Base-by-base conservation (phyloP, 345 rosid species). In the Moringa oleifera region DNA sequence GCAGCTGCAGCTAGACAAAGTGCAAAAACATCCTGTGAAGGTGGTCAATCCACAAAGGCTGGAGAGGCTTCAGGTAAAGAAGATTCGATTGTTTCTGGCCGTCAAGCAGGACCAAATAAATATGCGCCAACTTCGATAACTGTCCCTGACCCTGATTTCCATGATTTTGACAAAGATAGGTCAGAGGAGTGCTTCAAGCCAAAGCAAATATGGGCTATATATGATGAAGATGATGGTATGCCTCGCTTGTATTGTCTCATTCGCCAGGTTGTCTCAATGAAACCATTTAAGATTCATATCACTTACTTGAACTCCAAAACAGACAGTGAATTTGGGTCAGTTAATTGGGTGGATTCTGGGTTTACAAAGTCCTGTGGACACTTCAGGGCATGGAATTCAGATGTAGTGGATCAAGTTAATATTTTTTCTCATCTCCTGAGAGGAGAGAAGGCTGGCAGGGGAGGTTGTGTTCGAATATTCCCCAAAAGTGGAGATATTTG, bases 151-250 rank as follows among this genome's bases (percentile, higher is more conserved):
- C 80, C 96, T 1, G 99, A 94, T 65, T 94, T 94, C 76, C 99
- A 90, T 75, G 96, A 94, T 67, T 94, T 94, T 52, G 97, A 90
- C 73, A 85, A 82, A 53, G 90, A 86, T 71, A 79, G 99, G 73
- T 80, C 88, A 6, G 99, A 94, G 80, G 95, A 94, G 64, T 78
- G 88, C 84, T 94, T 94, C 76, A 71, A 82, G 75, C 91, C 96
- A 19, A 90, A 86, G 79, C 96, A 94, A 57, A 85, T 94, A 78
- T 94, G 97, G 97, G 99, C 99, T 28, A 69, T 94, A 25, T 94
- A 90, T 58, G 99, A 94, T 50, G 99, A 94, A 73, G 96, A 94
- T 58, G 97, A 94, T 28, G 97, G 97, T 41, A 94, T 94, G 99
- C 97, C 99, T 58, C 95, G 99, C 46, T 73, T 94, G 58, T 94